Conservation (phyloP, 2,329 filamentous ascomycete species). For the Esteya vermicola region DNA sequence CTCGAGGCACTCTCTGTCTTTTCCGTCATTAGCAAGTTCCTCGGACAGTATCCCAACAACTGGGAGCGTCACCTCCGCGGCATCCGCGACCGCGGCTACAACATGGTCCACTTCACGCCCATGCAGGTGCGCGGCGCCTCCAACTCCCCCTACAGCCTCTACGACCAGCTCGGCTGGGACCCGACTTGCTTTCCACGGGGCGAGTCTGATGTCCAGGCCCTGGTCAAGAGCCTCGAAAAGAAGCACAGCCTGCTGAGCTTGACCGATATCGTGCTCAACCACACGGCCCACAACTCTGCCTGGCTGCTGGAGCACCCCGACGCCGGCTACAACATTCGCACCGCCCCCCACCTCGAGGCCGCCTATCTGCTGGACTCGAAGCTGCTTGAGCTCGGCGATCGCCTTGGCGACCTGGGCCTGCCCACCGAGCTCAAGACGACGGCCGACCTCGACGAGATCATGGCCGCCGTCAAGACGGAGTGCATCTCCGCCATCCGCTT, state of each 20-base stretch:
- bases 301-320: constrained; percentile 94
- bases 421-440: constrained; percentile 57
- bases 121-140: constrained; percentile 78
- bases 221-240: constrained; percentile 71
- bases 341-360: constrained; percentile 63
- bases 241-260: constrained; percentile 75
- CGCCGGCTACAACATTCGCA: constrained; percentile 84
- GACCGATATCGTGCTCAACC: constrained; percentile 96
- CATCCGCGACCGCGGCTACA: constrained; percentile 85
- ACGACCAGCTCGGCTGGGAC: constrained; percentile 83
- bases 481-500: constrained; percentile 66
- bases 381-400: constrained; percentile 62
- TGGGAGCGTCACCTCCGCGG: constrained; percentile 84
- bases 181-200: constrained; percentile 68
- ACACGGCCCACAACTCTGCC: constrained; percentile 88
- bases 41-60: constrained; percentile 80
- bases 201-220: constrained; percentile 61
- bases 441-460: constrained; percentile 65
- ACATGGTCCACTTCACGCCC: constrained; percentile 98
- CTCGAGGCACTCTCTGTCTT: constrained; percentile 82
- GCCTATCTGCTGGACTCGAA: constrained; percentile 48
- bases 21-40: constrained; percentile 93
- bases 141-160: constrained; percentile 95
- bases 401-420: constrained; percentile 55
- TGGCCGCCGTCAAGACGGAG: constrained; percentile 69